Conservation (phyloP, 1,284 basidiomycete genomes). For the Cryptococcus hybrid region DNA sequence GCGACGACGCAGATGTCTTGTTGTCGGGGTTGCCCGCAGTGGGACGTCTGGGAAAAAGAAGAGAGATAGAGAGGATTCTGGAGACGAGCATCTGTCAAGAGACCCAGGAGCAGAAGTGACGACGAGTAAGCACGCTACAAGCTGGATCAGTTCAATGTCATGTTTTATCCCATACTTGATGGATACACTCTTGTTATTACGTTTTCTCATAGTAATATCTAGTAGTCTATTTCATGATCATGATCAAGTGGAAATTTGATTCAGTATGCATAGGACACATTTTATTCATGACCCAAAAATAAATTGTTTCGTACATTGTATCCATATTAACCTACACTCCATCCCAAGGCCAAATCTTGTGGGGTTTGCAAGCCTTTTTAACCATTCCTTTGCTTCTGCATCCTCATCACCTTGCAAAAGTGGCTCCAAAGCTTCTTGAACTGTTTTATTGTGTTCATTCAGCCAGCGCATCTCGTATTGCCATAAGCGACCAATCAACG, state of each 20-base stretch:
- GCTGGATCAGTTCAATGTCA: too few relatives aligned
- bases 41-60: constrained; percentile 36
- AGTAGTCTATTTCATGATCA: too few relatives aligned
- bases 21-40: constrained; percentile 43
- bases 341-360: constrained; percentile 45
- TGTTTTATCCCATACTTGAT: too few relatives aligned
- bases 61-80: constrained; percentile 31
- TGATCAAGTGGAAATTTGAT: too few relatives aligned
- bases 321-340: not conserved
- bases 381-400: constrained; percentile 40
- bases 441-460: constrained; percentile 84
- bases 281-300: too few relatives aligned
- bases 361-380: constrained; percentile 52
- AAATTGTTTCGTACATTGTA: too few relatives aligned
- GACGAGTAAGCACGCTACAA: too few relatives aligned
- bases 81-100: constrained; percentile 10
- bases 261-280: too few relatives aligned
- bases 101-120: constrained; percentile 14
- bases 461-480: constrained; percentile 84
- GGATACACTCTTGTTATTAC: too few relatives aligned
- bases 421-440: constrained; percentile 67
- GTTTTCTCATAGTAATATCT: too few relatives aligned
- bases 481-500: constrained; percentile 79
- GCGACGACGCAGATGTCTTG: constrained; percentile 40
- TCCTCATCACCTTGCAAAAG: constrained; percentile 54